Base-by-base conservation (phyloP, 192 early-diverging fungal species). In the Umbelopsis vinacea region DNA sequence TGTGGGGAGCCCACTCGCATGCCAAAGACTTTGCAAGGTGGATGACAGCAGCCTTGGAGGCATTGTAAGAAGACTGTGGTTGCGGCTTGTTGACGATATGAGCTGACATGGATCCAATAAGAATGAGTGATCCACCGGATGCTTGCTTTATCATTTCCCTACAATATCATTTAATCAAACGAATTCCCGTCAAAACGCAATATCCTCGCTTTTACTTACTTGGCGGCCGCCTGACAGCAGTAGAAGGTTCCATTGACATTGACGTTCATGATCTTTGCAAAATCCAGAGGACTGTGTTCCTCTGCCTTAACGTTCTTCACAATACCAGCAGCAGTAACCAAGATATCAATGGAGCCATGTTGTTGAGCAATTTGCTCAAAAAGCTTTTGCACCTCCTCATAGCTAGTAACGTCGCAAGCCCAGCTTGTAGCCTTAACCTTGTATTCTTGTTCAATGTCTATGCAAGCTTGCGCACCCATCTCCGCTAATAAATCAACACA, bases 281-380 rank as follows among this genome's bases (percentile, higher is more conserved):
- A 80, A 47, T 73, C 69, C 2, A 45, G 54, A 21, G 74, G 71
- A 17, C 68, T 72, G 22, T 76, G 76, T 17, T 80, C 74, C 45
- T 73, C 74, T 33, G 79, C 79, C 24, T 48, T 55, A 9, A 74
- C 55, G 21, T 72, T 55, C n/a, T 80, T 72, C 26, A 71, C 71
- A 29, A 80, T 76, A 14, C 79, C 79, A 24, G 79, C 79, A 19
- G 79, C 74, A 15, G 79, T 80, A 14, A 80, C 71, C 29, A 80
- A 47, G 19, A 80, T 60, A 48, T 80, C 74, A 46, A 80, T 52
- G 35, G 67, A 48, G 23, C 74, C 79, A 73, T 80, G 79, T 1
- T 50, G 37, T 54, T 69, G 43, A 26, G 73, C 68, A 70, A 80
- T 80, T 14, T 72, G 26, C 9, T 70, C 71, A 73, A 80, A 80